Base-by-base conservation (phyloP, 2,329 filamentous ascomycete species). In the Macrophomina tecta region DNA sequence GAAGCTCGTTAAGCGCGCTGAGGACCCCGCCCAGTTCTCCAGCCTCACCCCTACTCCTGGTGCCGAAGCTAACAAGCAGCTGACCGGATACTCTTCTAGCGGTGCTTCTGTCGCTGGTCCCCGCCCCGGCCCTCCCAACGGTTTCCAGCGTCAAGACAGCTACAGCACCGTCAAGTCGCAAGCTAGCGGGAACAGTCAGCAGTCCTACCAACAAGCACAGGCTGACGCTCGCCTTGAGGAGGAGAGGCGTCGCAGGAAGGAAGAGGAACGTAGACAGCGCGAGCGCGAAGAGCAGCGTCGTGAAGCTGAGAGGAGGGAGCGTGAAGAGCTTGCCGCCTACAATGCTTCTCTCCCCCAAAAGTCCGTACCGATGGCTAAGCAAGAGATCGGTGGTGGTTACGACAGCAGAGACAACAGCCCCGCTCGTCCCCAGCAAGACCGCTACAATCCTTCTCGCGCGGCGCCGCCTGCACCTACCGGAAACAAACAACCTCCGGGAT, bases 341-440 rank as follows among this genome's bases (percentile, higher is more conserved):
- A 97, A 98, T 78, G 91, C 92, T 42, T 93, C 92, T 30, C 82
- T 97, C 68, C 94, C 93, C 38, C 91, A 97, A 82, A 89, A 86
- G 69, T 92, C 92, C 76, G 82, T 89, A 11, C 92, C 92, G 2
- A 75, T 95, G 70, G 93, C 94, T 38, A 92, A 98, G 77, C 94
- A 97, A 79, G 95, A 98, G 78, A 82, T 98, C 71, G 92, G 92
- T 67, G 91, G 88, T 69, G 85, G 87, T 69, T 77, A 82, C 72
- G 78, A 82, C 72, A 69, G 76, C 42, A 73, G 80, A 68, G 82
- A 82, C 68, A 69, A 77, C n/a, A 82, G 80, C 65, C 80, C 79
- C 28, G 78, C 82, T 23, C 76, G 85, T 14, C 30, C 65, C 2
- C 76, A 81, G 38, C 78, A 84, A 55, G 87, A 89, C 72, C 88